phyloP scores from a whole-genome alignment of 345 rosid species.

The Rhizophora apiculata region DNA sequence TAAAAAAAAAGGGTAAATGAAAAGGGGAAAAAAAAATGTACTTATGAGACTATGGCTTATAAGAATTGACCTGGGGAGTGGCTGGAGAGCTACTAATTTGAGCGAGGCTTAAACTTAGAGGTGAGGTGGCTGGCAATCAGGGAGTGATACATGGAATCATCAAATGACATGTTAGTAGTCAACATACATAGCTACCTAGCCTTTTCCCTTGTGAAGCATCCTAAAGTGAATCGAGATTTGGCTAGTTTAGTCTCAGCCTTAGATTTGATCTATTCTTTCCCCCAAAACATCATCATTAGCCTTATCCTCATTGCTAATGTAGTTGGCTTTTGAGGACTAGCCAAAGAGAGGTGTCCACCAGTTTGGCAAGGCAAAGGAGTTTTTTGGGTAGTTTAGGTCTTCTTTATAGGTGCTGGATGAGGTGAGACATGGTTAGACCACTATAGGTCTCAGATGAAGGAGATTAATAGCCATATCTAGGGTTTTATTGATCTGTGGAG shows the following conservation, averaged over 20 bases:
- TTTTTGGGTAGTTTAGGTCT: conserved; percentile 18
- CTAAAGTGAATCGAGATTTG: neutral
- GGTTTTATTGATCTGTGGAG: neutral
- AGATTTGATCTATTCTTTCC: conserved; percentile 1
- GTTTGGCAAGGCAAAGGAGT: conserved; percentile 15
- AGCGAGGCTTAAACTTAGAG: no score
- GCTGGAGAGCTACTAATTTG: no score
- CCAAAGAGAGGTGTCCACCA: conserved; percentile 68
- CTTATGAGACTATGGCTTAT: no score
- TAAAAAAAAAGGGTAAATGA: no score
- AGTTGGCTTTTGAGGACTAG: conserved; percentile 50
- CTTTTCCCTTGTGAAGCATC: conserved; percentile 56
- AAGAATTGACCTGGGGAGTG: no score
- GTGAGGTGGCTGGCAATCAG: conserved; percentile 40
- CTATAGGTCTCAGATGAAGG: neutral
- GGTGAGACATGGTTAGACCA: conserved; percentile 19
- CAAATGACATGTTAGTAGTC: conserved; percentile 38
- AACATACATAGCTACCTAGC: conserved; percentile 54
- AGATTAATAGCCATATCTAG: neutral
- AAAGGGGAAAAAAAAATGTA: no score
- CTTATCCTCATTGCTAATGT: conserved; percentile 31
- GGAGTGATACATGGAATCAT: conserved; percentile 74
- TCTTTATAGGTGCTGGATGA: conserved; percentile 15
- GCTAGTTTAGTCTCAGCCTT: conserved; percentile 14
- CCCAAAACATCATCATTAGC: neutral